These are phyloP conservation scores for Fusarium devonianum DNA, from an alignment of 2,329 filamentous ascomycete genomes.

Conservation along the genomic window DNA sequence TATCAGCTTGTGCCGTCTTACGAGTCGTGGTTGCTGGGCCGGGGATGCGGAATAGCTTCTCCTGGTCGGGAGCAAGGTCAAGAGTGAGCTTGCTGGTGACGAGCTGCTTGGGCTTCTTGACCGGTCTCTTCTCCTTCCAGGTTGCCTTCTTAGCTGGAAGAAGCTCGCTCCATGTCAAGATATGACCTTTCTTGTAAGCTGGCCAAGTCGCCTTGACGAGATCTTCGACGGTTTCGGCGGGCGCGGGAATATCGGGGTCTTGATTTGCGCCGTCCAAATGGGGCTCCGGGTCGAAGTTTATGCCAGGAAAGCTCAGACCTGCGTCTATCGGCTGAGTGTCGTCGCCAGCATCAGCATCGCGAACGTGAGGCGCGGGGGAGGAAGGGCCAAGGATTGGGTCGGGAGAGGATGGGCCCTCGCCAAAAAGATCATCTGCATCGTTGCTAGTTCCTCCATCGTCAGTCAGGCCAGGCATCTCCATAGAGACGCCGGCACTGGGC, in stretches of 20 bases:
- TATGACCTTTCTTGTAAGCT: conserved; percentile 75
- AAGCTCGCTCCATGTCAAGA: conserved; percentile 81
- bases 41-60: conserved; percentile 82
- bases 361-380: conserved; percentile 55
- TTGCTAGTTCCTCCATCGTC: conserved; percentile 68
- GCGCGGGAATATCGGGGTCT: conserved; percentile 70
- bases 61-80: conserved; percentile 85
- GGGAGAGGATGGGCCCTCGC: conserved; percentile 64
- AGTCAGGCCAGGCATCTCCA: conserved; percentile 61
- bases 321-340: conserved; percentile 45
- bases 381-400: conserved; percentile 52
- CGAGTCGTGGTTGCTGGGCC: conserved; percentile 61
- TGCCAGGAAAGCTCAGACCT: conserved; percentile 48
- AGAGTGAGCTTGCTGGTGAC: conserved; percentile 87
- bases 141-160: conserved; percentile 81
- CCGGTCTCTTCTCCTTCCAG: conserved; percentile 79
- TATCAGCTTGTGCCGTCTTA: conserved; percentile 63
- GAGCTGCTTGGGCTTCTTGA: conserved; percentile 81
- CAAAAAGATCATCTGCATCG: conserved; percentile 73
- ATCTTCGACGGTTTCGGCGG: conserved; percentile 76
- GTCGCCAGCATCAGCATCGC: conserved; percentile 49
- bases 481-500: conserved; percentile 50
- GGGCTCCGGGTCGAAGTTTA: conserved; percentile 59
- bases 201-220: conserved; percentile 83
- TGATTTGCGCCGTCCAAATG: conserved; percentile 59